These are phyloP conservation scores for Bromus sterilis DNA, from an alignment of 176 grass and related monocot genomes.

Conservation along the genomic window DNA sequence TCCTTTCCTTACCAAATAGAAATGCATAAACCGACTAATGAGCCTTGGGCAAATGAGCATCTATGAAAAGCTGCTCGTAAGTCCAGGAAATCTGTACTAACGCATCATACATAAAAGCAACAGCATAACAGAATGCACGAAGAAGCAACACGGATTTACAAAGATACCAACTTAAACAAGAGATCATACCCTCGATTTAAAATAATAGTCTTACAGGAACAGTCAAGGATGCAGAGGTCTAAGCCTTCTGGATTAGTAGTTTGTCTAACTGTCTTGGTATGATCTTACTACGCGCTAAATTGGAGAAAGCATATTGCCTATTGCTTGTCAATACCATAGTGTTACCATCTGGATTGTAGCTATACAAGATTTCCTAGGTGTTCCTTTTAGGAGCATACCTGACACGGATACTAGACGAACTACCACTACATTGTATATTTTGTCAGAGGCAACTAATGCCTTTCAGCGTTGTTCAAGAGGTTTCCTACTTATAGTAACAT, in stretches of 20 bases:
- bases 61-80: background rate
- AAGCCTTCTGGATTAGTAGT: background rate
- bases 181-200: background rate
- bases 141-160: background rate
- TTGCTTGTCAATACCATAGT: background rate
- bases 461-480: background rate
- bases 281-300: background rate
- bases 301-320: background rate
- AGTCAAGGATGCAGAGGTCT: background rate
- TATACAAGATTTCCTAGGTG: background rate
- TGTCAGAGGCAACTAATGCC: background rate
- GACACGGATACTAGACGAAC: background rate
- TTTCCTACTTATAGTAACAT: slow-evolving; percentile 35
- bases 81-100: background rate
- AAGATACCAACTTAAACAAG: background rate
- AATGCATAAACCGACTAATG: too few species aligned
- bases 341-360: background rate
- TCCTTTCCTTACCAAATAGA: too few species aligned
- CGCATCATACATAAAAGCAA: background rate
- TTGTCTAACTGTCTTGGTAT: background rate
- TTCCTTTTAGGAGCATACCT: background rate
- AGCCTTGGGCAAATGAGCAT: background rate
- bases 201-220: background rate
- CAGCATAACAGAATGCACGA: background rate
- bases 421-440: background rate